A percentile compares a stretch with the other conserved stretches of the same genome.
Evolutionary conservation across 1,284 basidiomycete genomes (phyloP).

Genomic region (Malassezia dermatis): DNA sequence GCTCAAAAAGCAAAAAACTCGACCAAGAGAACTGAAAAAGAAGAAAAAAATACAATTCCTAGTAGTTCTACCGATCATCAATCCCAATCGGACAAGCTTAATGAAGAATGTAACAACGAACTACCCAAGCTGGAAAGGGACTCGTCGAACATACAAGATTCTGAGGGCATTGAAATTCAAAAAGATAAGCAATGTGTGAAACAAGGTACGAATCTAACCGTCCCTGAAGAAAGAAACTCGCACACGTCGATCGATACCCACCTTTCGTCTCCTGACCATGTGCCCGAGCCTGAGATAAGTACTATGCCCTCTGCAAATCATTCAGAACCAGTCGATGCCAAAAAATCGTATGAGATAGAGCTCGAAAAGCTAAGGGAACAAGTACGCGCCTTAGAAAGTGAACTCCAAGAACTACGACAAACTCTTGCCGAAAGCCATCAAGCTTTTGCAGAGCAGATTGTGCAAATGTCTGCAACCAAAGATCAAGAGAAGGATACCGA

Average conservation of each 20-base stretch:
- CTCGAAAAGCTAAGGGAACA: neutral
- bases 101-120: neutral
- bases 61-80: neutral
- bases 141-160: neutral
- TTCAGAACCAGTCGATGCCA: neutral
- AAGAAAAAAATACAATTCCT: neutral
- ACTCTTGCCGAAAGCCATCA: constrained; percentile 12
- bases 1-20: neutral
- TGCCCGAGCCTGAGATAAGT: neutral
- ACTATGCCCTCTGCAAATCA: neutral
- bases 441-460: constrained; percentile 17
- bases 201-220: too few species aligned
- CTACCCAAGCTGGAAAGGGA: neutral
- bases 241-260: neutral
- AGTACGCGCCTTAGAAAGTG: neutral
- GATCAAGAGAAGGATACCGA: constrained; percentile 3
- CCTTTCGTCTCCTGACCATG: neutral
- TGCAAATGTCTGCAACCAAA: neutral
- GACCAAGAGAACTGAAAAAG: neutral
- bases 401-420: constrained; percentile 9
- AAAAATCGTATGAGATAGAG: neutral
- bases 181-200: neutral
- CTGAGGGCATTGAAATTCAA: neutral
- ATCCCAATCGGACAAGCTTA: neutral
- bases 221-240: neutral